Evolutionary conservation across 768 basidiomycete genomes (phyloP).

Genomic region (Xerocomellus chrysenteron): DNA sequence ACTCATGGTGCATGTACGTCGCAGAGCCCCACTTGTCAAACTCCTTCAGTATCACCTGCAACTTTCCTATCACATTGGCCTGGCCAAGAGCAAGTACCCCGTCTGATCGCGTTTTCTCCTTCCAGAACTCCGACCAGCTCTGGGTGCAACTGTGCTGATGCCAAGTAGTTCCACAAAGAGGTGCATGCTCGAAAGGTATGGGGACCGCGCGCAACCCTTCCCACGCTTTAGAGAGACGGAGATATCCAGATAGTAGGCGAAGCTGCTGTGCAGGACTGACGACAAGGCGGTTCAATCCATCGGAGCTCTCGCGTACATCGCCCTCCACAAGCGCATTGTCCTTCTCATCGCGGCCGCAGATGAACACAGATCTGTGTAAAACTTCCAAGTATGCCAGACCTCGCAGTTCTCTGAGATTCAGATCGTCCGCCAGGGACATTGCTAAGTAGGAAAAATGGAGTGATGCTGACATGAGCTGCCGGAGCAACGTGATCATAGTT

Average conservation of each 20-base stretch:
- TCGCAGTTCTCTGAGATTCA: conserved; percentile 55
- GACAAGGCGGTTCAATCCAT: conserved; percentile 47
- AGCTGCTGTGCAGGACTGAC: conserved; percentile 60
- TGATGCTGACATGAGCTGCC: conserved; percentile 60
- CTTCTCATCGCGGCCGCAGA: conserved; percentile 13
- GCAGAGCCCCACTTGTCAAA: conserved; percentile 70
- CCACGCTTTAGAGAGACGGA: conserved; percentile 66
- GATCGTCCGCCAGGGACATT: conserved; percentile 71
- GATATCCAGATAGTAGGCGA: conserved; percentile 67
- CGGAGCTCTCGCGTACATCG: conserved; percentile 31
- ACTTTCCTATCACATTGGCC: conserved; percentile 66
- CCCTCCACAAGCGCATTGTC: conserved; percentile 27
- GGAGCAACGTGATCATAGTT: conserved; percentile 58
- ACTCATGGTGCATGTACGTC: conserved; percentile 80
- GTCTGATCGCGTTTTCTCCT: conserved; percentile 67
- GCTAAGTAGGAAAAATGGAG: conserved; percentile 70
- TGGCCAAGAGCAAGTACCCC: conserved; percentile 55
- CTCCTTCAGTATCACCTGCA: conserved; percentile 62
- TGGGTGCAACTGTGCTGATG: conserved; percentile 71
- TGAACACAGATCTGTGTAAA: conserved; percentile 56
- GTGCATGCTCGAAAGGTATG: conserved; percentile 62
- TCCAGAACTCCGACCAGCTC: conserved; percentile 79
- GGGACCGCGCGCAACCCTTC: conserved; percentile 58
- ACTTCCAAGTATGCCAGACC: conserved; percentile 72
- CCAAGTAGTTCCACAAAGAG: conserved; percentile 65